Percentiles rank a stretch among this genome's conserved stretches.
Evolutionary conservation across 2,329 filamentous ascomycete genomes (phyloP).

Genomic region (Ceratocystis harringtonii): DNA sequence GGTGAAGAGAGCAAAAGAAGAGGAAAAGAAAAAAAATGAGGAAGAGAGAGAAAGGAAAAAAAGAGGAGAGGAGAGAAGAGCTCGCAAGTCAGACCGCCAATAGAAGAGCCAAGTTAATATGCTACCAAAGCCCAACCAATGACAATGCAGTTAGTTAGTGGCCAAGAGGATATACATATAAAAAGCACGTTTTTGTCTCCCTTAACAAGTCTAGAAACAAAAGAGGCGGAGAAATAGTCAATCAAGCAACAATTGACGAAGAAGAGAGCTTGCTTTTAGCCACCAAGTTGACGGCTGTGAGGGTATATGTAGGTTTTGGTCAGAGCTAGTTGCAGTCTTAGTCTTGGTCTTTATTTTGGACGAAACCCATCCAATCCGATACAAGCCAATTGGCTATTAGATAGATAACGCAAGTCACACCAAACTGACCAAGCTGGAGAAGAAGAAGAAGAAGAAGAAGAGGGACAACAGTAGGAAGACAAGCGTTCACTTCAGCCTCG

Average conservation of each 20-base stretch:
- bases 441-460: too few relatives aligned
- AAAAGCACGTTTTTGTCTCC: background rate
- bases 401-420: background rate
- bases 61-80: slow-evolving; percentile 12
- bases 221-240: background rate
- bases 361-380: background rate
- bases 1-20: slow-evolving; percentile 10
- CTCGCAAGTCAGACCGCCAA: background rate
- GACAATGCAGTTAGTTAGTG: background rate
- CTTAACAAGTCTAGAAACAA: background rate
- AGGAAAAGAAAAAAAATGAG: slow-evolving; percentile 15
- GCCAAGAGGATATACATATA: background rate
- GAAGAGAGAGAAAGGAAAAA: slow-evolving; percentile 9
- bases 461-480: too few relatives aligned
- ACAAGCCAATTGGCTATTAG: background rate
- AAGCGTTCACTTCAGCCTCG: too few relatives aligned
- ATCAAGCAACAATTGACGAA: background rate
- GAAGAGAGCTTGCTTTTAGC: background rate
- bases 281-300: too few relatives aligned
- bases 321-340: background rate
- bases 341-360: background rate
- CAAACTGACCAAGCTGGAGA: background rate
- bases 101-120: background rate
- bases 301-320: too few relatives aligned
- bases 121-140: background rate